Evolutionary conservation across 441 rosid genomes (phyloP).

Genomic region (Bocquillonia castaneifolia): DNA sequence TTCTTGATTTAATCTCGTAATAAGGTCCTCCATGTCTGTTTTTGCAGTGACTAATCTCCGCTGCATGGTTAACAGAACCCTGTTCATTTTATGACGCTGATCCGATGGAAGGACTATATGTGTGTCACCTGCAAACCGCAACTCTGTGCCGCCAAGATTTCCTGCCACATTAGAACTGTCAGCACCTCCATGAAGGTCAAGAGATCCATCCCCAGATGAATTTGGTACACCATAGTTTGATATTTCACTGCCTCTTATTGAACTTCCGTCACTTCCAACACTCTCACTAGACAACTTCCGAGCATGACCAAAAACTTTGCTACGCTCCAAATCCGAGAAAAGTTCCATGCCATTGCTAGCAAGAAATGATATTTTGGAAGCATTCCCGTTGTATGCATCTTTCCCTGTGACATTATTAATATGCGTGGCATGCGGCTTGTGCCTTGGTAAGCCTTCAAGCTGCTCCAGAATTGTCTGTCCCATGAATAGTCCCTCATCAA

Average conservation of each 20-base stretch:
- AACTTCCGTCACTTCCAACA: slow-evolving; percentile 58
- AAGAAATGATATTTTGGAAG: slow-evolving; percentile 39
- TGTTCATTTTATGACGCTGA: slow-evolving; percentile 72
- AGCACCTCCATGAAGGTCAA: slow-evolving; percentile 44
- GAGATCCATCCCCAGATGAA: slow-evolving; percentile 53
- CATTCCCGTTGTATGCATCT: slow-evolving; percentile 43
- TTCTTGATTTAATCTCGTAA: slow-evolving; percentile 91
- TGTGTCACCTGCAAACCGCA: slow-evolving; percentile 45
- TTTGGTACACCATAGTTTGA: slow-evolving; percentile 54
- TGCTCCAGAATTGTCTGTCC: slow-evolving; percentile 81
- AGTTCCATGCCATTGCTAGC: slow-evolving; percentile 48
- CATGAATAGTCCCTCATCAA: slow-evolving; percentile 83
- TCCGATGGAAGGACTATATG: slow-evolving; percentile 71
- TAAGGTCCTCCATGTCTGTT: slow-evolving; percentile 98
- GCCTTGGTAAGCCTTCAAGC: slow-evolving; percentile 72
- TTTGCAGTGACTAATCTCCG: slow-evolving; percentile 74
- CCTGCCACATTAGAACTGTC: slow-evolving; percentile 40
- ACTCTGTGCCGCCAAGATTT: slow-evolving; percentile 31
- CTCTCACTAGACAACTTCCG: slow-evolving; percentile 69
- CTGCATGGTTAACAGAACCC: slow-evolving; percentile 67
- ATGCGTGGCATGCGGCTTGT: slow-evolving; percentile 44
- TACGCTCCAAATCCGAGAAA: slow-evolving; percentile 49
- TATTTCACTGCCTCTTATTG: slow-evolving; percentile 53
- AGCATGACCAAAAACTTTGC: slow-evolving; percentile 49
- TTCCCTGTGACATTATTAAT: slow-evolving; percentile 39